Percentiles rank a stretch among this genome's conserved stretches.
These are phyloP conservation scores for Cicer yamashitae DNA, from an alignment of 306 rosid genomes.

Conservation along the genomic window DNA sequence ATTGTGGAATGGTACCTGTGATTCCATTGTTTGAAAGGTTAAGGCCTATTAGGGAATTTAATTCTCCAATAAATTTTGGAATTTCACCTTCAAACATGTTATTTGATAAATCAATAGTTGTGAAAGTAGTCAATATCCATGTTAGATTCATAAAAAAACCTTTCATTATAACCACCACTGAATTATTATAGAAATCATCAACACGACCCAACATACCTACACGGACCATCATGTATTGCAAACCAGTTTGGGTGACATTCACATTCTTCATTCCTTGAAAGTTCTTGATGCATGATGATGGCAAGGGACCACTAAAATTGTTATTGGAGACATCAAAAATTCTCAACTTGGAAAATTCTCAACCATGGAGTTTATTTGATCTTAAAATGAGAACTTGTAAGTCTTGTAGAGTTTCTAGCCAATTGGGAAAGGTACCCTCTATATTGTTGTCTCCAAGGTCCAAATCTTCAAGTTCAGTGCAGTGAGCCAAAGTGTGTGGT, in stretches of 20 bases:
- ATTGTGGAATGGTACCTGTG: not conserved
- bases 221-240: not conserved
- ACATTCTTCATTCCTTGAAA: constrained; percentile 45
- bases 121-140: constrained; percentile 23
- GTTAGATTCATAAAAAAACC: not conserved
- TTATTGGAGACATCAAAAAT: no score
- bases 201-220: no score
- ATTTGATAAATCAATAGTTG: constrained; percentile 46
- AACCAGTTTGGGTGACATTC: not conserved
- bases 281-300: constrained; percentile 38
- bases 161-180: constrained; percentile 29
- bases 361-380: constrained; percentile 48
- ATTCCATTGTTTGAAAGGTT: constrained; percentile 35
- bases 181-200: fast-evolving
- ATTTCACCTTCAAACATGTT: constrained; percentile 53
- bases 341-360: no score
- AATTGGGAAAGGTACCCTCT: constrained; percentile 43
- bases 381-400: constrained; percentile 50
- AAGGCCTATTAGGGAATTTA: constrained; percentile 41
- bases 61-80: constrained; percentile 34
- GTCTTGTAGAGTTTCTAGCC: constrained; percentile 43
- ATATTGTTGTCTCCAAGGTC: constrained; percentile 53
- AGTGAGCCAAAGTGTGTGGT: constrained; percentile 30
- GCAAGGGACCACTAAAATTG: constrained; percentile 51
- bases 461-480: constrained; percentile 27